Conservation (phyloP, 2,329 filamentous ascomycete species). For the Whalleya microplaca region DNA sequence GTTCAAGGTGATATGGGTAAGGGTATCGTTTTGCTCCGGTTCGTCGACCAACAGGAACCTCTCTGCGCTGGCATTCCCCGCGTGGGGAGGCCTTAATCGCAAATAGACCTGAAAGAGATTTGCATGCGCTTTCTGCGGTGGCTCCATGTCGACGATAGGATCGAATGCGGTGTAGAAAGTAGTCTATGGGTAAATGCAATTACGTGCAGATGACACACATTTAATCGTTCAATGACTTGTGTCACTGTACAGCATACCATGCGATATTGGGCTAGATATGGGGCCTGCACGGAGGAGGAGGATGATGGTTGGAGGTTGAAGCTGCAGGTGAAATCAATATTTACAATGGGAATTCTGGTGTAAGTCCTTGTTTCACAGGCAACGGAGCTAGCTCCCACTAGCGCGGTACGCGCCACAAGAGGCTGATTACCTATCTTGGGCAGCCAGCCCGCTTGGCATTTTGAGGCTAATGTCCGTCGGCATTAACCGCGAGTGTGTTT, state of each 20-base stretch:
- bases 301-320: slow-evolving; percentile 19
- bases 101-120: slow-evolving; percentile 91
- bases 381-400: slow-evolving; percentile 6
- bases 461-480: slow-evolving; percentile 9
- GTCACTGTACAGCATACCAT: slow-evolving; percentile 21
- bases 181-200: slow-evolving; percentile 11
- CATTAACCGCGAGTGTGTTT: neutral
- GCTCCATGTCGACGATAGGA: slow-evolving; percentile 41
- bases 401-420: slow-evolving; percentile 5
- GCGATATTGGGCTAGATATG: slow-evolving; percentile 17
- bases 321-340: slow-evolving; percentile 23
- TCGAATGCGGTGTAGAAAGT: slow-evolving; percentile 1
- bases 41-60: slow-evolving; percentile 81
- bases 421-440: neutral
- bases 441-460: neutral
- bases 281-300: slow-evolving; percentile 11
- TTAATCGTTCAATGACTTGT: slow-evolving; percentile 2
- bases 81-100: slow-evolving; percentile 72
- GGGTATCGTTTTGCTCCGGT: slow-evolving; percentile 46
- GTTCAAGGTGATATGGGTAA: slow-evolving; percentile 76
- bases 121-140: slow-evolving; percentile 47
- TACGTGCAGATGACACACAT: slow-evolving; percentile 20
- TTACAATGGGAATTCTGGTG: slow-evolving; percentile 14
- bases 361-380: slow-evolving; percentile 16
- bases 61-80: slow-evolving; percentile 52